A percentile compares a stretch with the other conserved stretches of the same genome.
phyloP scores from a whole-genome alignment of 768 basidiomycete species.

The Crassisporium funariophilum region DNA sequence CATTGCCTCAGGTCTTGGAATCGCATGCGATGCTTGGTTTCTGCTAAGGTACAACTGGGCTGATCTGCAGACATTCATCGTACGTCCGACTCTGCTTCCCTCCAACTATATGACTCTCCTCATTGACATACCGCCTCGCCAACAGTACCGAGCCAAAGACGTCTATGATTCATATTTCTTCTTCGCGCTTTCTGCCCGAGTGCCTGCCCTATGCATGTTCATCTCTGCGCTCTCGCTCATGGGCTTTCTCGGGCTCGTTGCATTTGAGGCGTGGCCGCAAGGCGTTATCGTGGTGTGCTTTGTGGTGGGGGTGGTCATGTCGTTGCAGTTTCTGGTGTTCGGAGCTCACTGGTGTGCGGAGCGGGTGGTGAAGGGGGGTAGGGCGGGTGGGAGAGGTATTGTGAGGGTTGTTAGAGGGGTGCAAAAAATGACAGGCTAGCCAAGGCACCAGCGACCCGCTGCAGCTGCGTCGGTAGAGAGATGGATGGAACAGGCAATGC shows the following conservation, averaged over 20 bases:
- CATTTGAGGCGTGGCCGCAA: conserved; percentile 63
- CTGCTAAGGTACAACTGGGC: conserved; percentile 61
- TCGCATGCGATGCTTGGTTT: conserved; percentile 67
- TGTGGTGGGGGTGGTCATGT: conserved; percentile 57
- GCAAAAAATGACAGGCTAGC: conserved; percentile 14
- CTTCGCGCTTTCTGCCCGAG: conserved; percentile 66
- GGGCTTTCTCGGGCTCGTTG: conserved; percentile 59
- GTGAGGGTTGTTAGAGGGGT: conserved; percentile 20
- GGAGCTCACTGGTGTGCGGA: conserved; percentile 41
- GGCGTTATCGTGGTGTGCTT: conserved; percentile 63
- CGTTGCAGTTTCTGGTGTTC: conserved; percentile 67
- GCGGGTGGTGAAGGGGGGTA: conserved; percentile 26
- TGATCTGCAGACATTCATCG: conserved; percentile 54
- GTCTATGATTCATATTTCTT: conserved; percentile 64
- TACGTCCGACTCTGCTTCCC: conserved; percentile 28
- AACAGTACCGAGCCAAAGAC: conserved; percentile 52
- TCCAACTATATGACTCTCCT: neutral
- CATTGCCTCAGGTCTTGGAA: conserved; percentile 64
- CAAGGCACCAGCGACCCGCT: too few relatives aligned
- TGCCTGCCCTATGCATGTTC: conserved; percentile 65
- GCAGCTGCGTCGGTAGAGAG: too few relatives aligned
- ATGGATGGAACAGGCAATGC: too few relatives aligned
- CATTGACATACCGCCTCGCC: neutral
- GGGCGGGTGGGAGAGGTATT: conserved; percentile 22
- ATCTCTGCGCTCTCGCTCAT: conserved; percentile 58